Evolutionary conservation across 352 stramenopile species (phyloP).

Genomic region (Globisporangium irregulare): DNA sequence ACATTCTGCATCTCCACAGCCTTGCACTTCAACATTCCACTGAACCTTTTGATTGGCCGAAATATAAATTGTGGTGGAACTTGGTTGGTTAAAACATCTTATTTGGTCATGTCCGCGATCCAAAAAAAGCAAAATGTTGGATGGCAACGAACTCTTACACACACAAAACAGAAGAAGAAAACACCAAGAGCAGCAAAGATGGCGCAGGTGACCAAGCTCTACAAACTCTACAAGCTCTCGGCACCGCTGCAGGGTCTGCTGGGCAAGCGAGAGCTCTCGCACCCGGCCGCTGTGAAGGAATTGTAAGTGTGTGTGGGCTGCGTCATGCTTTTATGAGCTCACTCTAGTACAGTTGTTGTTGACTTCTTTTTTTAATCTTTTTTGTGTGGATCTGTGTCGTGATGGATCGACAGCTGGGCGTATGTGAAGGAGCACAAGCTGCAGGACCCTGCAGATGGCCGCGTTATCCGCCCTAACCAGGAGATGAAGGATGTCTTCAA

Average conservation of each 20-base stretch:
- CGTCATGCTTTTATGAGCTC: background rate
- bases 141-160: background rate
- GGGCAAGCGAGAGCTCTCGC: conserved; percentile 68
- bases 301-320: conserved; percentile 45
- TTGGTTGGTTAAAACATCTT: conserved; percentile 8
- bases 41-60: conserved; percentile 2
- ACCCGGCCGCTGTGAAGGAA: conserved; percentile 66
- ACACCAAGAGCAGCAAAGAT: conserved; percentile 11
- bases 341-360: background rate
- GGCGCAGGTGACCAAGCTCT: conserved; percentile 7
- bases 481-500: conserved; percentile 66
- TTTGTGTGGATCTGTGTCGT: conserved; percentile 2
- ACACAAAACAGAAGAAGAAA: background rate
- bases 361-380: background rate
- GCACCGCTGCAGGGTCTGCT: conserved; percentile 53
- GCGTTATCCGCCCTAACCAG: conserved; percentile 66
- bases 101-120: background rate
- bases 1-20: background rate
- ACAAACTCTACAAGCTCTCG: conserved; percentile 62
- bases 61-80: background rate
- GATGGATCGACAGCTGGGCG: conserved; percentile 38
- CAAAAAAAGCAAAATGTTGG: background rate
- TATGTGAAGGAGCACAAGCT: conserved; percentile 80
- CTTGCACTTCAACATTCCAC: conserved; percentile 12
- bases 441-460: conserved; percentile 64